A percentile compares a stretch with the other conserved stretches of the same genome.
These are phyloP conservation scores for Arabidopsis arenosa DNA, from an alignment of 345 rosid species.

Conservation along the genomic window DNA sequence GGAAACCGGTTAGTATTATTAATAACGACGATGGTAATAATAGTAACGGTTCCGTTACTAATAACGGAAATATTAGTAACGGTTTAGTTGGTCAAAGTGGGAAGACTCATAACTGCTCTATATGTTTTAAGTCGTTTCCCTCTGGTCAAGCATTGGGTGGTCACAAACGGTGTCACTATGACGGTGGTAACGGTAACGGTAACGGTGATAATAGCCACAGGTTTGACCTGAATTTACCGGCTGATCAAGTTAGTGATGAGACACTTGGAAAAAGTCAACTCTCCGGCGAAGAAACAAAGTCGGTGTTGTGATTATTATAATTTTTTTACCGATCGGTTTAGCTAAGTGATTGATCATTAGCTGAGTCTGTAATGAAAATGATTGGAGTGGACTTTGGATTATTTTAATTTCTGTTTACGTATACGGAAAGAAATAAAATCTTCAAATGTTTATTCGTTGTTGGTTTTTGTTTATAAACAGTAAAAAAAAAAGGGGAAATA, in stretches of 20 bases:
- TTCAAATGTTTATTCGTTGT: constrained; percentile 26
- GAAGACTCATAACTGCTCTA: constrained; percentile 77
- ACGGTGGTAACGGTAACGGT: constrained; percentile 49
- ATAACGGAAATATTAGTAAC: constrained; percentile 40
- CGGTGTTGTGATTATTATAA: constrained; percentile 16
- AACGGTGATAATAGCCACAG: constrained; percentile 38
- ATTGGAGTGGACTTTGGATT: constrained; percentile 47
- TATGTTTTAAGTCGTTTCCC: constrained; percentile 75
- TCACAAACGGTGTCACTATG: constrained; percentile 91
- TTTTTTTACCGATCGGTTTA: constrained; percentile 7
- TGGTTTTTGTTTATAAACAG: constrained; percentile 32
- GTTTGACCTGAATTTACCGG: constrained; percentile 72
- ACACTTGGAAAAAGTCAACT: constrained; percentile 40
- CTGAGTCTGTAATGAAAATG: constrained; percentile 40
- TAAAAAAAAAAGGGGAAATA: background rate
- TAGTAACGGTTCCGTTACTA: constrained; percentile 33
- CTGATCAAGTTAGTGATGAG: constrained; percentile 42
- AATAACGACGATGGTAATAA: constrained; percentile 13
- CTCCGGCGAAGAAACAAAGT: constrained; percentile 37
- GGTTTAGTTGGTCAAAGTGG: constrained; percentile 39
- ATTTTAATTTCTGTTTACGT: constrained; percentile 26
- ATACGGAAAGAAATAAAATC: background rate
- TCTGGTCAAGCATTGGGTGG: constrained; percentile 94
- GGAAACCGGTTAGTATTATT: constrained; percentile 49
- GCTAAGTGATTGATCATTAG: constrained; percentile 35